Evolutionary conservation across 2,329 filamentous ascomycete genomes (phyloP).

Genomic region (Ceratocystis huliohia): DNA sequence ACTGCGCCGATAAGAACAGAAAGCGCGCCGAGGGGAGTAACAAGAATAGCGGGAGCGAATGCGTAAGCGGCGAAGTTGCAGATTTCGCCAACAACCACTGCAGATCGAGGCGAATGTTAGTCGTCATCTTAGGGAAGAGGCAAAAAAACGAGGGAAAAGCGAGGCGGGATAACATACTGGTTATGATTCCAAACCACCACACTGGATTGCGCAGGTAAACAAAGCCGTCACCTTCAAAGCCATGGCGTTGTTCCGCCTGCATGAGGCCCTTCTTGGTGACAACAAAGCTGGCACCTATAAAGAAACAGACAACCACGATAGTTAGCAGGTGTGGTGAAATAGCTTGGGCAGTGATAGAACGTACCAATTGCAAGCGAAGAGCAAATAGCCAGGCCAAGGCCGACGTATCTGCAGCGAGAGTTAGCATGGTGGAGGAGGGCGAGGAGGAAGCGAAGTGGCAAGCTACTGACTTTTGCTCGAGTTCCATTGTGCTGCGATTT

Average conservation of each 20-base stretch:
- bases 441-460: background rate
- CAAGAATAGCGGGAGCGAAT: slow-evolving; percentile 95
- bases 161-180: slow-evolving; percentile 46
- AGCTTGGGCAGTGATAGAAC: slow-evolving; percentile 23
- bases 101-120: slow-evolving; percentile 45
- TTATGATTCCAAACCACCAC: slow-evolving; percentile 93
- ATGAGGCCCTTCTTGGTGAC: slow-evolving; percentile 98
- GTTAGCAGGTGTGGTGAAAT: slow-evolving; percentile 23
- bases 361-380: slow-evolving; percentile 66
- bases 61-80: slow-evolving; percentile 98
- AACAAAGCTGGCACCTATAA: slow-evolving; percentile 80
- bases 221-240: slow-evolving; percentile 93
- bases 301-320: background rate
- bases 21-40: slow-evolving; percentile 85
- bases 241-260: slow-evolving; percentile 79
- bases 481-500: slow-evolving; percentile 13
- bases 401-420: slow-evolving; percentile 51
- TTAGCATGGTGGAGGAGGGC: background rate
- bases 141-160: background rate
- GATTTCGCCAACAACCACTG: slow-evolving; percentile 84
- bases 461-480: slow-evolving; percentile 20
- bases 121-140: background rate
- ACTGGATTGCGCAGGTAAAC: slow-evolving; percentile 87
- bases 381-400: slow-evolving; percentile 59
- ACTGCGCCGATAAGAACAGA: slow-evolving; percentile 93